phyloP scores from a whole-genome alignment of 352 stramenopile species.

The Paralagenidium karlingii region DNA sequence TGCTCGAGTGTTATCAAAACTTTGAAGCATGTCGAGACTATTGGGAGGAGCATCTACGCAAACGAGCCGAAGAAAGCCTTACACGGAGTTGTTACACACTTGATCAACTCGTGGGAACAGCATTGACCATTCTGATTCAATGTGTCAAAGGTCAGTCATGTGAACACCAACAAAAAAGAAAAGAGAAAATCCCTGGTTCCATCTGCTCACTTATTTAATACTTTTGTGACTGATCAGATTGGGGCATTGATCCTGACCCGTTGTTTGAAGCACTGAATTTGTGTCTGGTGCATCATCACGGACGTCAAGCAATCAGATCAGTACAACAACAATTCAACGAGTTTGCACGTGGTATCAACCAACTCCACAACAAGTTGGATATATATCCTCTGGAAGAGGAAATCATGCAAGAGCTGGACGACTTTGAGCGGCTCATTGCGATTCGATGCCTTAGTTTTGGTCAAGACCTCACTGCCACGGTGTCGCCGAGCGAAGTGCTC shows the following conservation, averaged over 20 bases:
- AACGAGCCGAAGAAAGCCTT: too few relatives aligned
- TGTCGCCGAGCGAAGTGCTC: constrained; percentile 41
- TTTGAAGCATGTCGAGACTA: too few relatives aligned
- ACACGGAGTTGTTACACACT: too few relatives aligned
- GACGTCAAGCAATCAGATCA: constrained; percentile 17
- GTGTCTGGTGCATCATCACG: constrained; percentile 32
- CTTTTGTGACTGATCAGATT: constrained; percentile 18
- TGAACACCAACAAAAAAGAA: too few relatives aligned
- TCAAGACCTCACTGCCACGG: constrained; percentile 17
- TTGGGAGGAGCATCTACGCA: too few relatives aligned
- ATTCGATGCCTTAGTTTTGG: constrained; percentile 49
- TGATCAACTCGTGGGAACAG: too few relatives aligned
- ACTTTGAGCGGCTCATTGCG: constrained; percentile 47
- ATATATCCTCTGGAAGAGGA: constrained; percentile 42
- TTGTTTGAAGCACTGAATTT: constrained; percentile 59
- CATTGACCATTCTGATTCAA: too few relatives aligned
- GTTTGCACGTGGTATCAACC: constrained; percentile 40
- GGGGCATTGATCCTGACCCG: constrained; percentile 43
- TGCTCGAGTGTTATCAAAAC: too few relatives aligned
- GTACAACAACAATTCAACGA: constrained; percentile 39
- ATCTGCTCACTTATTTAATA: too few relatives aligned
- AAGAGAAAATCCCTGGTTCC: too few relatives aligned
- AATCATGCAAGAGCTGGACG: constrained; percentile 51
- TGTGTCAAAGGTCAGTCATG: too few relatives aligned
- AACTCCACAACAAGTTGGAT: constrained; percentile 30